Evolutionary conservation across 805 yeast species (phyloP), one percentile per base, ranked within the genome.

Genomic region (Saccharomycopsis fermentans): DNA sequence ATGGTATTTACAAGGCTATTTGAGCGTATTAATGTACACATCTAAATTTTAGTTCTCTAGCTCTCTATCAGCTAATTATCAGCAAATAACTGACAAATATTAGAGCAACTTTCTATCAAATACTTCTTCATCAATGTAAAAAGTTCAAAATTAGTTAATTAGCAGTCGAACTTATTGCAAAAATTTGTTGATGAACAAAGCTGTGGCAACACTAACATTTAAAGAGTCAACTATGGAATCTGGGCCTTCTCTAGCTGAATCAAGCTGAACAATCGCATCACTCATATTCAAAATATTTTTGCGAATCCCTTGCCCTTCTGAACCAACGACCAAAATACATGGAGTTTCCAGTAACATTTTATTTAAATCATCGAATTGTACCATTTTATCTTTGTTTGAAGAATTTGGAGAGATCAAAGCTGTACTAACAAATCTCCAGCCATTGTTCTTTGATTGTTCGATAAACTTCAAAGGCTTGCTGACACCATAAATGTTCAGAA

Each of bases 191-290:
- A 89, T 71, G 54, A 90, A 67, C 32, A 90, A 66, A 1, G 91
- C 94, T 1, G 91, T 79, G 0, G 97, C 97, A 8, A 90, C 96
- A 67, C 94, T 87, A 35, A 89, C 97, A 67, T 90, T 90, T 66
- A 90, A 73, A 34, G 96, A 87, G 67, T 90, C 96, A 40, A 90
- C 83, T 14, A 62, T 54, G 26, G 64, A 37, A 8, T 52, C 52
- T 6, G 35, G 27, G 69, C 63, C 14, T 36, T 61, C 55, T 68
- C 70, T 17, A 4, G 65, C 57, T 51, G 72, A 69, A 14, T 63
- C 55, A 8, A 75, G 70, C 54, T 68, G 69, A 1, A 74, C 77
- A 27, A 70, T 61, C 58, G 66, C 72, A 60, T 85, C 87, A 55
- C 88, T 80, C 64, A 81, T 73, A 56, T 81, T 71, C 61, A 81